phyloP scores from a whole-genome alignment of 83 land plant genomes.

The Larix sibirica region DNA sequence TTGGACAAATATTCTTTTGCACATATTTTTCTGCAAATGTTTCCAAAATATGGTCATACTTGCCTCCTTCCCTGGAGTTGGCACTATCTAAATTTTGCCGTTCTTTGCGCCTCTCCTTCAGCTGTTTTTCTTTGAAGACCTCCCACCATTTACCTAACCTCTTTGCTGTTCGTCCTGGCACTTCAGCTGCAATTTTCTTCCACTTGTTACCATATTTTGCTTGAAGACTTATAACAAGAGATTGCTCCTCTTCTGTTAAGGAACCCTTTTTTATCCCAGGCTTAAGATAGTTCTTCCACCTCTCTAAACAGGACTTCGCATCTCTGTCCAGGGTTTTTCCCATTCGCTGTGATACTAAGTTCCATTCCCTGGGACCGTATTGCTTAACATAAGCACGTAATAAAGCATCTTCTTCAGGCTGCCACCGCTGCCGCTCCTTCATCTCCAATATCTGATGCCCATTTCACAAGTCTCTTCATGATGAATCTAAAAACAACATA shows the following conservation, averaged over 20 bases:
- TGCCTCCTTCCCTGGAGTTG: conserved; percentile 9
- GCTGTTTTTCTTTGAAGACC: conserved; percentile 42
- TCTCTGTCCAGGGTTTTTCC: conserved; percentile 32
- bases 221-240: conserved; percentile 37
- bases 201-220: conserved; percentile 50
- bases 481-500: conserved; percentile 9
- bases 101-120: conserved; percentile 26
- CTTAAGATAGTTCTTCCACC: conserved; percentile 51
- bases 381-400: conserved; percentile 56
- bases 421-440: conserved; percentile 73
- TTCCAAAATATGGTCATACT: conserved; percentile 40
- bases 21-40: conserved; percentile 40
- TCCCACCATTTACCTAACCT: conserved; percentile 57
- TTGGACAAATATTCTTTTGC: conserved; percentile 13
- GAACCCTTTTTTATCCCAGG: conserved; percentile 42
- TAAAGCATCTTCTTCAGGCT: conserved; percentile 65
- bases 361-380: conserved; percentile 37
- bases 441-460: conserved; percentile 23
- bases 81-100: conserved; percentile 17
- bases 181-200: conserved; percentile 40
- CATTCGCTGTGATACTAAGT: conserved; percentile 35
- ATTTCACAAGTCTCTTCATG: conserved; percentile 7
- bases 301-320: conserved; percentile 41
- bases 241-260: conserved; percentile 38
- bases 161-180: conserved; percentile 49